phyloP scores from a whole-genome alignment of 108 stramenopile species.

The Cylindrotheca fusiformis region DNA sequence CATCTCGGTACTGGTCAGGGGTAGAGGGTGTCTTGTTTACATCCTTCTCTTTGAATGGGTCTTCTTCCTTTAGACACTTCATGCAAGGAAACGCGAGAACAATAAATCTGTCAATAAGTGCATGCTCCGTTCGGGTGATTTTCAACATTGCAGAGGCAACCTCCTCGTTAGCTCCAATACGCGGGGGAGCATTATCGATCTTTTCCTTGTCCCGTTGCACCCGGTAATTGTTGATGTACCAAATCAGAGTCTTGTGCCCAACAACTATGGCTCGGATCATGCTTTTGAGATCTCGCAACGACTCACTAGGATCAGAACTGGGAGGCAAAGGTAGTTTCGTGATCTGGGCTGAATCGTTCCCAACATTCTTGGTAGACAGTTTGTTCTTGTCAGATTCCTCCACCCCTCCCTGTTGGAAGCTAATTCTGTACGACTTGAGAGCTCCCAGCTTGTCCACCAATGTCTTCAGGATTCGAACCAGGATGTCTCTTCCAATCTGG shows the following conservation, averaged over 20 bases:
- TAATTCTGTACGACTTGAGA: slow-evolving; percentile 31
- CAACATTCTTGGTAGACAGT: slow-evolving; percentile 11
- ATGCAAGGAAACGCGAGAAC: slow-evolving; percentile 80
- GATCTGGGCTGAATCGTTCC: not conserved
- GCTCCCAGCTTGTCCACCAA: slow-evolving; percentile 84
- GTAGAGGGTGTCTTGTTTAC: slow-evolving; percentile 3
- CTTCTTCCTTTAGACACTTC: slow-evolving; percentile 50
- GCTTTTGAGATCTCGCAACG: slow-evolving; percentile 58
- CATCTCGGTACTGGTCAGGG: slow-evolving; percentile 39
- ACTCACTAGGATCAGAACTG: slow-evolving; percentile 28
- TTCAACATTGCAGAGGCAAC: slow-evolving; percentile 46
- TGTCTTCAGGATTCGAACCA: slow-evolving; percentile 79
- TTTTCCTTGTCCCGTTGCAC: slow-evolving; percentile 53
- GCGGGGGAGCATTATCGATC: slow-evolving; percentile 11
- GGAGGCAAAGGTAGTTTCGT: slow-evolving; percentile 1
- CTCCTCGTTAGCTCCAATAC: slow-evolving; percentile 50
- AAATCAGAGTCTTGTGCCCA: slow-evolving; percentile 92
- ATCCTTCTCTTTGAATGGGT: slow-evolving; percentile 9
- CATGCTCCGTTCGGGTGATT: slow-evolving; percentile 76
- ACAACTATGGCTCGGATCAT: slow-evolving; percentile 87
- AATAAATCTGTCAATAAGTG: slow-evolving; percentile 80
- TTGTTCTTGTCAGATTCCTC: not conserved
- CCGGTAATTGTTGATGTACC: slow-evolving; percentile 88
- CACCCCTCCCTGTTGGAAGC: too few species aligned
- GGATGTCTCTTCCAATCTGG: slow-evolving; percentile 72